These are phyloP conservation scores for Naganishia liquefaciens DNA, from an alignment of 1,284 basidiomycete species.

Conservation along the genomic window DNA sequence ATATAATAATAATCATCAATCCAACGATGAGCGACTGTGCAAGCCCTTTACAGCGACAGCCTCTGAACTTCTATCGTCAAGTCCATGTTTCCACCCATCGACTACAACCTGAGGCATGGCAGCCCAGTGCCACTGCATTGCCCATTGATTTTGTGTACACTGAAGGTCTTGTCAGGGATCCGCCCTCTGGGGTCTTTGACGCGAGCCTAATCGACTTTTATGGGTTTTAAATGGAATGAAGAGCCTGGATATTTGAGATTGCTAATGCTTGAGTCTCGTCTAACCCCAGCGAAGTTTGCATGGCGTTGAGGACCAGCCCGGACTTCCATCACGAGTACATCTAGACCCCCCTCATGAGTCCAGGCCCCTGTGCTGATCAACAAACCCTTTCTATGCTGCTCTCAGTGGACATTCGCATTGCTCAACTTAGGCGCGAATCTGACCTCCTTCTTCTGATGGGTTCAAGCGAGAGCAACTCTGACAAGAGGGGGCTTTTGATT, in stretches of 20 bases:
- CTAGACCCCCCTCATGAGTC: neutral
- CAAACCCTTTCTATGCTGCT: neutral
- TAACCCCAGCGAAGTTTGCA: neutral
- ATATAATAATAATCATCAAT: too few species aligned
- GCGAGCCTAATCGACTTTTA: neutral
- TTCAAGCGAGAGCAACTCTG: too few species aligned
- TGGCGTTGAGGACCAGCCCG: neutral
- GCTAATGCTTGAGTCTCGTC: neutral
- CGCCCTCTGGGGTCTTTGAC: too few species aligned
- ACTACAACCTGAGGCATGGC: too few species aligned
- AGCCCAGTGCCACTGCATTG: too few species aligned
- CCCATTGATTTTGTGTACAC: too few species aligned
- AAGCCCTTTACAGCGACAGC: too few species aligned
- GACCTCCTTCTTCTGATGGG: neutral
- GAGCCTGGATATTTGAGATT: neutral
- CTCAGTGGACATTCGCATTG: neutral
- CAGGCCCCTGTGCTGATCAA: neutral
- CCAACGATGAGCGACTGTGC: too few species aligned
- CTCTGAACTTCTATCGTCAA: too few species aligned
- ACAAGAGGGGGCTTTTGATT: neutral
- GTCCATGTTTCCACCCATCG: too few species aligned
- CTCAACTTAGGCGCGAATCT: neutral
- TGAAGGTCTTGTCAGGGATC: too few species aligned
- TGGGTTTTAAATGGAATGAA: neutral
- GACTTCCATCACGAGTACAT: neutral